Evolutionary conservation across 257 asterid genomes (phyloP).

Genomic region (Nicotiana tomentosiformis): DNA sequence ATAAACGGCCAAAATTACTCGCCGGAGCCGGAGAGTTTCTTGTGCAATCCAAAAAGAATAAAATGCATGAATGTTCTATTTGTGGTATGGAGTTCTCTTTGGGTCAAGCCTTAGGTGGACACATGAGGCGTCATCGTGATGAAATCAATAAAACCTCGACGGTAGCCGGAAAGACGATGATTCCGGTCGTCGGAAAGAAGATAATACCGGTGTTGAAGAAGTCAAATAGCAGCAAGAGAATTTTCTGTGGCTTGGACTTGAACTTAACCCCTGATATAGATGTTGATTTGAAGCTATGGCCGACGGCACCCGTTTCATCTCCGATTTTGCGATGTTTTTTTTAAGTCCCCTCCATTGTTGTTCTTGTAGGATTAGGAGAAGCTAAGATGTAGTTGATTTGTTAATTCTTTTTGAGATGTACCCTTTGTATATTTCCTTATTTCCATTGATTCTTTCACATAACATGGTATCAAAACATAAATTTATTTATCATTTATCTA

Average conservation of each 20-base stretch:
- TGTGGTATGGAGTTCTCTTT: neutral
- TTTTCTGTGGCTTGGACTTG: neutral
- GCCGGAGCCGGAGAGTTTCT: too few relatives aligned
- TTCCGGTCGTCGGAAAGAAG: too few relatives aligned
- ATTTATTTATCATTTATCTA: too few relatives aligned
- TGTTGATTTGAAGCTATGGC: neutral
- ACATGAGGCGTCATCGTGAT: neutral
- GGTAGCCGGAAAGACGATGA: neutral
- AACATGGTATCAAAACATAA: too few relatives aligned
- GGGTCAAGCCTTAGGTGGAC: slow-evolving; percentile 4
- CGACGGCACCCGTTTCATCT: neutral
- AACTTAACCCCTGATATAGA: neutral
- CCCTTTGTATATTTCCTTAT: too few relatives aligned
- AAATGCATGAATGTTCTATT: too few relatives aligned
- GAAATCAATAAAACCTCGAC: neutral
- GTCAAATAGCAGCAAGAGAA: neutral
- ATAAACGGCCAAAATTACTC: too few relatives aligned
- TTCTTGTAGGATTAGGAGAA: too few relatives aligned
- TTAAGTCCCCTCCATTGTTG: neutral
- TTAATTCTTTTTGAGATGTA: too few relatives aligned
- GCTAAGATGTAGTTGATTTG: too few relatives aligned
- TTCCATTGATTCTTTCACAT: too few relatives aligned
- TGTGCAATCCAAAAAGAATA: too few relatives aligned
- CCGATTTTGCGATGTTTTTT: neutral
- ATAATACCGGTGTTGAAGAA: neutral